Percentiles rank a stretch among this genome's conserved stretches.
These are phyloP conservation scores for Aspergillus felis DNA, from an alignment of 2,329 filamentous ascomycete species.

Conservation along the genomic window DNA sequence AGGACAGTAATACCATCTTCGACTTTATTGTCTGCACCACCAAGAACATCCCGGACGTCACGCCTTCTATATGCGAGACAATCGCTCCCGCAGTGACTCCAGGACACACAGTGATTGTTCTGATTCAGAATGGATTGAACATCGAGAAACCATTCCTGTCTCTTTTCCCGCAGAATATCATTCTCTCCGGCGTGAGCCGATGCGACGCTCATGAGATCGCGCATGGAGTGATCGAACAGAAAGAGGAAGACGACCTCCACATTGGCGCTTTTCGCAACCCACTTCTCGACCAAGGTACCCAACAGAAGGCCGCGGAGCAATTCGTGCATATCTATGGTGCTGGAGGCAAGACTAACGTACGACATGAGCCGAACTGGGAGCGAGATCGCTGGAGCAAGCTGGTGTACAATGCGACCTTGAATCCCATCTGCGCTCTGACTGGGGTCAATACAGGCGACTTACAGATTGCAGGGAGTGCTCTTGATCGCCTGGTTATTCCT, in stretches of 20 bases:
- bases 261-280: constrained; percentile 48
- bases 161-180: constrained; percentile 49
- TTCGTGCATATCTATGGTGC: constrained; percentile 50
- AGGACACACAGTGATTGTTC: constrained; percentile 50
- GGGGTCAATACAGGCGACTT: constrained; percentile 51
- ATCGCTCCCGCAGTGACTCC: constrained; percentile 50
- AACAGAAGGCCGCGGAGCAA: constrained; percentile 19
- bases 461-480: constrained; percentile 38
- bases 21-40: constrained; percentile 59
- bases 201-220: constrained; percentile 50
- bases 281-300: not conserved
- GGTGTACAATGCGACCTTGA: constrained; percentile 50
- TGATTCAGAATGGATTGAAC: constrained; percentile 62
- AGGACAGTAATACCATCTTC: constrained; percentile 27
- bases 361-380: constrained; percentile 32
- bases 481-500: constrained; percentile 49
- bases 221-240: constrained; percentile 50
- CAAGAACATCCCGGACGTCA: constrained; percentile 56
- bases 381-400: constrained; percentile 38
- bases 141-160: constrained; percentile 54
- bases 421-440: constrained; percentile 51
- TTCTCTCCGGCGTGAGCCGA: constrained; percentile 52
- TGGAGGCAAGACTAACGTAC: constrained; percentile 42
- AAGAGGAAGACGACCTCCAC: constrained; percentile 48
- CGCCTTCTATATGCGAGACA: constrained; percentile 46